Evolutionary conservation across 2,329 filamentous ascomycete genomes (phyloP).

Genomic region (Microcyclosporella mali): DNA sequence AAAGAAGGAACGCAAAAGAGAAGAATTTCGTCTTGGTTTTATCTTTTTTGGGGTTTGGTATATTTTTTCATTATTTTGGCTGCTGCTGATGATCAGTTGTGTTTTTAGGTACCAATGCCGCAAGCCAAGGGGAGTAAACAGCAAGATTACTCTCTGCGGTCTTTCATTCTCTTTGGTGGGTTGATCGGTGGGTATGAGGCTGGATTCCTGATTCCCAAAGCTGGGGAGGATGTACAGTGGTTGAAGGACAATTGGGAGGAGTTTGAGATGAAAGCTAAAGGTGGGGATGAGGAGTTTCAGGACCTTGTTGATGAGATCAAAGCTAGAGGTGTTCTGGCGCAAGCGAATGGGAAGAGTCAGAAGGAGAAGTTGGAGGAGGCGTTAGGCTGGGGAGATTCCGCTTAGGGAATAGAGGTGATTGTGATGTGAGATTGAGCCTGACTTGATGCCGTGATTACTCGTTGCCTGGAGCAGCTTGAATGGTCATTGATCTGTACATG

Average conservation of each 20-base stretch:
- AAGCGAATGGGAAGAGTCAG: constrained; percentile 13
- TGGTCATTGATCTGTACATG: constrained; percentile 1
- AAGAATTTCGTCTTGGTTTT: too few relatives aligned
- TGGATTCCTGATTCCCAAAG: constrained; percentile 22
- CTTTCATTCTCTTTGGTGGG: constrained; percentile 25
- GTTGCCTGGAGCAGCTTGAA: not conserved
- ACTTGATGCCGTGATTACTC: not conserved
- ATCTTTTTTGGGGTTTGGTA: too few relatives aligned
- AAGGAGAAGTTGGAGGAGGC: constrained; percentile 24
- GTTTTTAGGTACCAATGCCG: constrained; percentile 11
- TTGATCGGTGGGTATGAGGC: constrained; percentile 30
- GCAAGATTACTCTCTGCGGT: constrained; percentile 18
- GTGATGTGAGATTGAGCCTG: not conserved
- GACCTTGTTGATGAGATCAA: constrained; percentile 30
- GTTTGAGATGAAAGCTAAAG: constrained; percentile 31
- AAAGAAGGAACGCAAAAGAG: too few relatives aligned
- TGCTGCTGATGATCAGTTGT: too few relatives aligned
- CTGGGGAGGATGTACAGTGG: constrained; percentile 9
- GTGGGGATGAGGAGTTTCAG: constrained; percentile 31
- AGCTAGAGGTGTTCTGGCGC: constrained; percentile 25
- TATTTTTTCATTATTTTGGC: too few relatives aligned
- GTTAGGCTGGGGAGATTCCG: constrained; percentile 27
- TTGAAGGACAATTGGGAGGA: constrained; percentile 28
- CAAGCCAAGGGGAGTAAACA: constrained; percentile 15
- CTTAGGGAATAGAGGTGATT: constrained; percentile 4